A percentile compares a stretch with the other conserved stretches of the same genome.
These are phyloP conservation scores for Claviceps sp. DNA, from an alignment of 2,329 filamentous ascomycete genomes.

Conservation along the genomic window DNA sequence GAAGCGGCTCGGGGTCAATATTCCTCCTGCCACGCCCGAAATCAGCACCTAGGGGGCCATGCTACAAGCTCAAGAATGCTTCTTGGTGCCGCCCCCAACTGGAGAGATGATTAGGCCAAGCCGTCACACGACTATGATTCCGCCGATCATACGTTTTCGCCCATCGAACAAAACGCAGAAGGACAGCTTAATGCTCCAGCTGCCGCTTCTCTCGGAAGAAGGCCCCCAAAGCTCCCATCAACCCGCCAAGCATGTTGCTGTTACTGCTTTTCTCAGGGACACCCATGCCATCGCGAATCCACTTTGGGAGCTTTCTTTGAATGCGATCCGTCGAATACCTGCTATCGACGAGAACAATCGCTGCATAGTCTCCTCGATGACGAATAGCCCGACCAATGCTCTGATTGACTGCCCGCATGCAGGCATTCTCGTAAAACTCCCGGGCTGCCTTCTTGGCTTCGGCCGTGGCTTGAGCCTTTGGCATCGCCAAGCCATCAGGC, in stretches of 20 bases:
- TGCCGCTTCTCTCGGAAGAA: constrained; percentile 44
- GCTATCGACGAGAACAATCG: constrained; percentile 73
- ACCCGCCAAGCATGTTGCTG: constrained; percentile 29
- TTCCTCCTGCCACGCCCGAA: too few species aligned
- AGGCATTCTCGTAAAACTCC: constrained; percentile 86
- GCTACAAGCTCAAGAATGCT: too few species aligned
- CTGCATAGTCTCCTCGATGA: constrained; percentile 78
- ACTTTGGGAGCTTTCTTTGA: constrained; percentile 66
- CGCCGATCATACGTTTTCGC: neutral
- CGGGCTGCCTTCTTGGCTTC: constrained; percentile 45
- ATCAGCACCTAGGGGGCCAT: too few species aligned
- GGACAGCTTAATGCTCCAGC: neutral
- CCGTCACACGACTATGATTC: neutral
- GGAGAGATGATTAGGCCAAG: too few species aligned
- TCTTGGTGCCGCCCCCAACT: too few species aligned
- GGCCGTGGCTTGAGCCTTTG: constrained; percentile 14
- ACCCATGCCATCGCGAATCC: constrained; percentile 66
- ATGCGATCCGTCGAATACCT: constrained; percentile 67
- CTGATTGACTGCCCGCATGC: constrained; percentile 95
- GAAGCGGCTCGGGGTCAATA: too few species aligned
- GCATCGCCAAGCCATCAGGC: constrained; percentile 5
- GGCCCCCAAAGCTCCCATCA: constrained; percentile 42
- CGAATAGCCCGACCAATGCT: constrained; percentile 87
- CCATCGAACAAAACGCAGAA: too few species aligned
- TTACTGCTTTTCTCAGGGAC: constrained; percentile 22